These are phyloP conservation scores for Trematosphaeria pertusa DNA, from an alignment of 2,329 filamentous ascomycete genomes.

Conservation along the genomic window DNA sequence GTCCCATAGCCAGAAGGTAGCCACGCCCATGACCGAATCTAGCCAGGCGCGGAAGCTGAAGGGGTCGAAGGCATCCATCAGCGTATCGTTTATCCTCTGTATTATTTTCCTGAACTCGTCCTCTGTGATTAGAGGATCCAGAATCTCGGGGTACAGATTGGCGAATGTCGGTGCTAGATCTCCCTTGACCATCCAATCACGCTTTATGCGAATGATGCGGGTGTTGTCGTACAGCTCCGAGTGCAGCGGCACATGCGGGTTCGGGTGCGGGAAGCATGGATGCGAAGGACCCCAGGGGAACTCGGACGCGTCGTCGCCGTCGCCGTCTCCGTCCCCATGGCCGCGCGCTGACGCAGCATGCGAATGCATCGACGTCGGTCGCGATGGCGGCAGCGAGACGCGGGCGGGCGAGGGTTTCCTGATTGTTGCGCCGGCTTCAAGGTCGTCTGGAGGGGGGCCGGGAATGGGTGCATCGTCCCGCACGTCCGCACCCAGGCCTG, in stretches of 20 bases:
- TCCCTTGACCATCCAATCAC: slow-evolving; percentile 89
- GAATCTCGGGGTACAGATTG: slow-evolving; percentile 93
- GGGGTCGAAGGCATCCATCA: slow-evolving; percentile 81
- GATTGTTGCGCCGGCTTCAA: slow-evolving; percentile 29
- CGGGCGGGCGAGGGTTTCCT: slow-evolving; percentile 20
- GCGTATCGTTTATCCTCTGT: slow-evolving; percentile 78
- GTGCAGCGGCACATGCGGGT: slow-evolving; percentile 83
- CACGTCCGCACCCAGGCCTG: slow-evolving; percentile 5
- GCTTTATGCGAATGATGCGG: slow-evolving; percentile 86
- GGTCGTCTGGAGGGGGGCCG: slow-evolving; percentile 25
- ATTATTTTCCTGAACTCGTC: slow-evolving; percentile 85
- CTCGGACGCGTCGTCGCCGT: slow-evolving; percentile 54
- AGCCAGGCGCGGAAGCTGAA: slow-evolving; percentile 78
- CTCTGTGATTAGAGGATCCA: slow-evolving; percentile 85
- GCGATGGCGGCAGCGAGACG: slow-evolving; percentile 37
- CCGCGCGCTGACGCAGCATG: slow-evolving; percentile 41
- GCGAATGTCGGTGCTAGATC: slow-evolving; percentile 93
- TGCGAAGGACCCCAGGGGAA: slow-evolving; percentile 92
- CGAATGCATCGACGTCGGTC: slow-evolving; percentile 34
- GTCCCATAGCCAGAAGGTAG: slow-evolving; percentile 96
- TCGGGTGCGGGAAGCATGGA: slow-evolving; percentile 92
- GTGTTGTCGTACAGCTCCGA: slow-evolving; percentile 79
- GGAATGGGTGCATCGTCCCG: slow-evolving; percentile 20
- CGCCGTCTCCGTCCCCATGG: slow-evolving; percentile 61
- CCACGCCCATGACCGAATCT: slow-evolving; percentile 77